phyloP scores from a whole-genome alignment of 2,329 filamentous ascomycete genomes.

The Clathrospora elynae region DNA sequence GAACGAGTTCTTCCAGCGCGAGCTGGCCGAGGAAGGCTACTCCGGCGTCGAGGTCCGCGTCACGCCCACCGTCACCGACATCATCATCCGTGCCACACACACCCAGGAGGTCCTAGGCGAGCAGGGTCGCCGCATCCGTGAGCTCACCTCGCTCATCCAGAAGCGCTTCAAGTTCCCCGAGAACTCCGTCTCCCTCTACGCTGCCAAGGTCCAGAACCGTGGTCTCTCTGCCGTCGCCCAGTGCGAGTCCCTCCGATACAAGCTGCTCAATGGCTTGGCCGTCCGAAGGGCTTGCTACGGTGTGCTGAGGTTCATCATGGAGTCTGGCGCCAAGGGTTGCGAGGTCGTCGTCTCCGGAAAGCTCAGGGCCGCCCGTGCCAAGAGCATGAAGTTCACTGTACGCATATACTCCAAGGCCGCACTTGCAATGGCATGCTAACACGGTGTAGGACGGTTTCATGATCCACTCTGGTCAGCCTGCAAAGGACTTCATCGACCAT shows the following conservation, averaged over 20 bases:
- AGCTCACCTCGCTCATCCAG: slow-evolving; percentile 99
- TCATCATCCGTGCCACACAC: slow-evolving; percentile 99
- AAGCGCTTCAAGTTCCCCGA: slow-evolving; percentile 99
- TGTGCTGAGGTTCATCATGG: slow-evolving; percentile 99
- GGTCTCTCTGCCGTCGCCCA: slow-evolving; percentile 99
- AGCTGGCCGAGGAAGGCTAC: slow-evolving; percentile 99
- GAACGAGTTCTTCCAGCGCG: slow-evolving; percentile 99
- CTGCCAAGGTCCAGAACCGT: slow-evolving; percentile 99
- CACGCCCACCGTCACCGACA: slow-evolving; percentile 99
- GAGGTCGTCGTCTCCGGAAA: slow-evolving; percentile 99
- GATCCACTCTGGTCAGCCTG: slow-evolving; percentile 99
- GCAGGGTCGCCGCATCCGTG: slow-evolving; percentile 99
- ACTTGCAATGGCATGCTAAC: slow-evolving; percentile 22
- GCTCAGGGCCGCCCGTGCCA: slow-evolving; percentile 97
- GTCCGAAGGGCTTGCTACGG: slow-evolving; percentile 99
- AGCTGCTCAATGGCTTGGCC: slow-evolving; percentile 99
- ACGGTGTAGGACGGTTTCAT: slow-evolving; percentile 85
- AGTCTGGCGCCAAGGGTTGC: slow-evolving; percentile 99
- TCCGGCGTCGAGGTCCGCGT: slow-evolving; percentile 99
- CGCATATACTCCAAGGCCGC: slow-evolving; percentile 26
- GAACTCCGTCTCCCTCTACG: slow-evolving; percentile 99
- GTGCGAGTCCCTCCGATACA: slow-evolving; percentile 99
- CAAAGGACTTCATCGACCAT: slow-evolving; percentile 98
- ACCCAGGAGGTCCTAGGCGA: slow-evolving; percentile 99
- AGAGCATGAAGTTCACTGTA: slow-evolving; percentile 99